Evolutionary conservation across 2,329 filamentous ascomycete species (phyloP).

Genomic region (Cladorrhinum sp.): DNA sequence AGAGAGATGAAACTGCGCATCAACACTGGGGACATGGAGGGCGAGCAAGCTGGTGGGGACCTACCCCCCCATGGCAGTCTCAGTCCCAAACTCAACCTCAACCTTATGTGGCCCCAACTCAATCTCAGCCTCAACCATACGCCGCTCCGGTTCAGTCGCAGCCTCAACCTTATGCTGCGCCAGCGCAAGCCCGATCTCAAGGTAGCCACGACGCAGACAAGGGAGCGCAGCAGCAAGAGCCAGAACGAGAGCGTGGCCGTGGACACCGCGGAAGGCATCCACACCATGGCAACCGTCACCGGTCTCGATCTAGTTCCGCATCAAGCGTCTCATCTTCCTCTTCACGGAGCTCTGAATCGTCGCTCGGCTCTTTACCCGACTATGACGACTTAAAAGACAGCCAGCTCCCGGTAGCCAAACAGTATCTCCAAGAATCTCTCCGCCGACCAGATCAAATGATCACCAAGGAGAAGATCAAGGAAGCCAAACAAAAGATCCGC

Average conservation of each 20-base stretch:
- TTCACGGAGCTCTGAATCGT: conserved; percentile 37
- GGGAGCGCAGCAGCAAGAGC: background rate
- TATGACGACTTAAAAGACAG: conserved; percentile 48
- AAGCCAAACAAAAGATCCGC: conserved; percentile 44
- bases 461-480: conserved; percentile 43
- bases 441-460: conserved; percentile 47
- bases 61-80: background rate
- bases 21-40: conserved; percentile 3
- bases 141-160: background rate
- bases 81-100: background rate
- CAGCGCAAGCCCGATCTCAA: background rate
- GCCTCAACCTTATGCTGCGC: background rate
- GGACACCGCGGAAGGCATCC: conserved; percentile 6
- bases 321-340: conserved; percentile 36
- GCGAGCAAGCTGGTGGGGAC: conserved; percentile 14
- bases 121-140: background rate
- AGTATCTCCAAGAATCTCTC: conserved; percentile 48
- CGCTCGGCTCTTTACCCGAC: conserved; percentile 53
- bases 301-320: conserved; percentile 32
- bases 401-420: conserved; percentile 47
- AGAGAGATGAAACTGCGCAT: background rate
- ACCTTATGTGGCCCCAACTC: background rate
- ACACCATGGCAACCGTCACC: conserved; percentile 18
- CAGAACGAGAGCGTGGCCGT: conserved; percentile 6
- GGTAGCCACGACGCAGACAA: background rate